Conservation (phyloP, 2,329 filamentous ascomycete species). For the Neobulgaria alba region DNA sequence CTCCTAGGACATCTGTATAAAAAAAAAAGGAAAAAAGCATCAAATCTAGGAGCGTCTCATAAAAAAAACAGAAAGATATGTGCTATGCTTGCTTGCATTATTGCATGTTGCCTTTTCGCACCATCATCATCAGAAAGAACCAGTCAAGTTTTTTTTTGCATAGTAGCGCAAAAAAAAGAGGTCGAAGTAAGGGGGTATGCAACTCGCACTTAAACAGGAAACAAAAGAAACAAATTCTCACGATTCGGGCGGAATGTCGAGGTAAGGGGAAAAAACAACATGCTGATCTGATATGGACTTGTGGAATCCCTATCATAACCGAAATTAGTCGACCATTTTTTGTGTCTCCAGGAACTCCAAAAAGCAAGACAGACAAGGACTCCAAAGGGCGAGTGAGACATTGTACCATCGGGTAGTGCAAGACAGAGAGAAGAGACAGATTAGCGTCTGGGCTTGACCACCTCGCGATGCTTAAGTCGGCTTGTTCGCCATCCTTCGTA, state of each 20-base stretch:
- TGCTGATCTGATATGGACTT: no score
- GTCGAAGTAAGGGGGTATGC: background rate
- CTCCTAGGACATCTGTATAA: no score
- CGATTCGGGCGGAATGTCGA: no score
- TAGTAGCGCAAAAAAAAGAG: background rate
- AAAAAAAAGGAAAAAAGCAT: no score
- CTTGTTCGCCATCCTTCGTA: slow-evolving; percentile 91
- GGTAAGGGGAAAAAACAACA: no score
- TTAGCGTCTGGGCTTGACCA: slow-evolving; percentile 22
- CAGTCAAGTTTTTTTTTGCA: no score
- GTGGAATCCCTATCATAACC: background rate
- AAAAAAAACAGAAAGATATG: background rate
- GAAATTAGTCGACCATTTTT: background rate
- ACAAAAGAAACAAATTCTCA: background rate
- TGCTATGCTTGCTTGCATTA: no score
- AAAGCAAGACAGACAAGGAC: background rate
- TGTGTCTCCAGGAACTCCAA: background rate
- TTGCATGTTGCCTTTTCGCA: no score
- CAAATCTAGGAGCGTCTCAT: background rate
- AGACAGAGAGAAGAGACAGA: background rate
- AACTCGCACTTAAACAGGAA: no score
- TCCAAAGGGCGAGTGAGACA: no score
- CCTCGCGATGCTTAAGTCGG: slow-evolving; percentile 36
- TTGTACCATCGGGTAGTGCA: background rate
- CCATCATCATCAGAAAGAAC: no score